Percentiles rank a stretch among this genome's conserved stretches.
Conservation (phyloP, 371 early-diverging fungal species). For the Gilbertella persicaria region DNA sequence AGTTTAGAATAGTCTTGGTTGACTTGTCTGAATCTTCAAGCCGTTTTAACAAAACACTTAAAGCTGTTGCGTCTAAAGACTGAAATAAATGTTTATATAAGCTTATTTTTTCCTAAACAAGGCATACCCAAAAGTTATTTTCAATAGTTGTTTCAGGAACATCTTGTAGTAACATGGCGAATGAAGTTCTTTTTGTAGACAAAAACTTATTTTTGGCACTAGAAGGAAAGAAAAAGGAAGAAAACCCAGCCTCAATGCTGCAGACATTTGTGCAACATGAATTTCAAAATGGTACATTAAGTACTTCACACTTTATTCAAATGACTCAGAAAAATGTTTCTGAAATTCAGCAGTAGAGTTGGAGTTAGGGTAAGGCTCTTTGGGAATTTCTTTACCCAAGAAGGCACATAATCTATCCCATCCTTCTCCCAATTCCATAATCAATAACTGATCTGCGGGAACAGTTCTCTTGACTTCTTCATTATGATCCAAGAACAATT, state of each 20-base stretch:
- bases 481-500: conserved; percentile 22
- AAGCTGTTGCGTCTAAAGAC: conserved; percentile 15
- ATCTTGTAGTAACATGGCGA: conserved; percentile 4
- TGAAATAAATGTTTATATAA: not conserved
- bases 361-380: conserved; percentile 2
- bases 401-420: conserved; percentile 11
- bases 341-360: not conserved
- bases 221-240: not conserved
- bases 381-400: conserved; percentile 5
- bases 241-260: no score
- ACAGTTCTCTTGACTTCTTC: conserved; percentile 26
- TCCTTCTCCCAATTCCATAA: conserved; percentile 20
- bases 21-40: conserved; percentile 8
- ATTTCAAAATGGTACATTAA: no score
- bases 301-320: no score
- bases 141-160: conserved; percentile 2
- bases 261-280: no score
- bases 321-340: not conserved
- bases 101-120: not conserved
- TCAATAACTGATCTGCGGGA: conserved; percentile 28
- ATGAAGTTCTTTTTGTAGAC: no score
- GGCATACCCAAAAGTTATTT: conserved; percentile 13
- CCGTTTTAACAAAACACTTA: conserved; percentile 7
- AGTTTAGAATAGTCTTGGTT: not conserved
- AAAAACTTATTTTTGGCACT: no score